Base-by-base conservation (phyloP, 2,329 filamentous ascomycete species). In the Ophiocordyceps camponoti-floridani region DNA sequence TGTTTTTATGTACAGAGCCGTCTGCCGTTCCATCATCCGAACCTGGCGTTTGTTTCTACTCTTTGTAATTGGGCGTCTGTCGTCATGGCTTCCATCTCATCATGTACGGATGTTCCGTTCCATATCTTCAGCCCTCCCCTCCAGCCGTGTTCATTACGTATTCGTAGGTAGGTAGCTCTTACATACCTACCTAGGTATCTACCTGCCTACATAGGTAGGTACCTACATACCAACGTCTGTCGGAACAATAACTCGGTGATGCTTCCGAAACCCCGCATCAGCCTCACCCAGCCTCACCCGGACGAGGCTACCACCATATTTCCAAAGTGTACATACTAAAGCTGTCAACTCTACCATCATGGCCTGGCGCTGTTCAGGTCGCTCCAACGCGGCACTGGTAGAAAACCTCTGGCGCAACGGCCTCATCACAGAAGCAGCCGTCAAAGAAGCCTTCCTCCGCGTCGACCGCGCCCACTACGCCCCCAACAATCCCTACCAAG, bases 381-480 rank as follows among this genome's bases (percentile, higher is more conserved):
- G 65, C 4, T 76, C 77, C 27, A 95, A 96, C 60, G 62, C 65
- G 38, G 78, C 79, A 46, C 71, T 98, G 43, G 69, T 96, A 49
- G 73, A 80, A 52, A 94, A 94, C 58, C 70, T 98, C 46, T 79
- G 68, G 58, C 69, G 64, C 38, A 76, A 83, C 53, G 72, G 73
- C 3, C 68, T 96, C 44, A 87, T 96, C 51, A 79, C 70, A n/a
- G 73, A 78, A 49, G 63, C 73, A 4, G 66, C 72, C 23, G 84
- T 94, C 31, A 83, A 80, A 54, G 69, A 75, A n/a, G 88, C 89
- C 45, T 94, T 96, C 69, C 64, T 83, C 10, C 51, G 87, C 80
- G 86, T 96, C 57, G 89, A 98, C 62, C 77, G 91, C 49, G 87
- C 75, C 0, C 75, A 96, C 62, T 96, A 89, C 63, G 75, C 83